Evolutionary conservation across 2,329 filamentous ascomycete genomes (phyloP).

Genomic region (Aspergillus persii): DNA sequence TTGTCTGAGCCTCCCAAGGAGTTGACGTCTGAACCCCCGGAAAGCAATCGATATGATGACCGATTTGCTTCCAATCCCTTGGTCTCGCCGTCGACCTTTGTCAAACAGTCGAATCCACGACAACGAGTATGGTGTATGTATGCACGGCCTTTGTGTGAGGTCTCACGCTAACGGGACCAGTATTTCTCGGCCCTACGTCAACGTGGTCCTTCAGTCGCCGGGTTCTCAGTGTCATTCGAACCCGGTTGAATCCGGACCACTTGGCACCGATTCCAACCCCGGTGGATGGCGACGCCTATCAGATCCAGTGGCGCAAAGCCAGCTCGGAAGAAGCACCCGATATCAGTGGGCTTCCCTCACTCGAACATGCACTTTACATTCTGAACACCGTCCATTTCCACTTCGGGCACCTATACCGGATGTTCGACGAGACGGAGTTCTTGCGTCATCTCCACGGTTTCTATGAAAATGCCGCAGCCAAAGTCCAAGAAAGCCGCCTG

Average conservation of each 20-base stretch:
- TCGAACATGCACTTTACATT: constrained; percentile 52
- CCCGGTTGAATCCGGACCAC: constrained; percentile 43
- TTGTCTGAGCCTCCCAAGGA: constrained; percentile 1
- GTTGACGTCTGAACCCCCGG: constrained; percentile 5
- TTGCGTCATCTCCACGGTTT: constrained; percentile 42
- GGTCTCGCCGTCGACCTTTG: constrained; percentile 34
- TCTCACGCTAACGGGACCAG: constrained; percentile 26
- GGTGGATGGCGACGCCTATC: constrained; percentile 51
- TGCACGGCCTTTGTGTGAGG: neutral
- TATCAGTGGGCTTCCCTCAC: constrained; percentile 44
- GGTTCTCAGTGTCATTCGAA: constrained; percentile 48
- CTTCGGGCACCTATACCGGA: constrained; percentile 52
- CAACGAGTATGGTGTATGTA: constrained; percentile 18
- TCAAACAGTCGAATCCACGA: neutral
- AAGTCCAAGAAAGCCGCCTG: constrained; percentile 31
- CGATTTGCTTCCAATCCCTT: constrained; percentile 20
- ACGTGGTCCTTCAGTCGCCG: constrained; percentile 55
- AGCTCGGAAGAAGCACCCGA: constrained; percentile 31
- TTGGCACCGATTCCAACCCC: constrained; percentile 39
- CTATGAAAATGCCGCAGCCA: constrained; percentile 33
- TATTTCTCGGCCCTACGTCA: constrained; percentile 53
- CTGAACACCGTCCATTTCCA: constrained; percentile 58
- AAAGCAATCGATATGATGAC: constrained; percentile 27
- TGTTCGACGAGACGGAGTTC: constrained; percentile 53
- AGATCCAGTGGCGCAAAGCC: constrained; percentile 48